Evolutionary conservation across 306 rosid species (phyloP).

Genomic region (Hylodesmum podocarpum): DNA sequence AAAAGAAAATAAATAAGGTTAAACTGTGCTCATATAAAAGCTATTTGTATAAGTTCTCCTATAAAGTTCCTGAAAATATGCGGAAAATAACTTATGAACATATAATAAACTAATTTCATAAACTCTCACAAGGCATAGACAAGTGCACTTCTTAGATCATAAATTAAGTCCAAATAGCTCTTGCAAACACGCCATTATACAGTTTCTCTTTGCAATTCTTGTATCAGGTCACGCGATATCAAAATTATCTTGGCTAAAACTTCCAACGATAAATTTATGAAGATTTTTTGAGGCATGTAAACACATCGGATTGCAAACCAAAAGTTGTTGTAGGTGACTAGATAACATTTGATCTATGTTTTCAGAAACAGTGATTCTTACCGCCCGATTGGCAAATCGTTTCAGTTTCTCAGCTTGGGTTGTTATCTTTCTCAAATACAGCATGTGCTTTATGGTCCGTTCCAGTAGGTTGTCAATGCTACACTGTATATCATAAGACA

Average conservation of each 20-base stretch:
- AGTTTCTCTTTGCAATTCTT: neutral
- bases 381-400: conserved; percentile 46
- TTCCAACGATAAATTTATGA: neutral
- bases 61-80: neutral
- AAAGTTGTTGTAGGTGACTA: neutral
- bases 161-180: neutral
- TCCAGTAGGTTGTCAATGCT: conserved; percentile 93
- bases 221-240: neutral
- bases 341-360: neutral
- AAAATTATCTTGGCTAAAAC: neutral
- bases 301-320: neutral
- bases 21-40: neutral
- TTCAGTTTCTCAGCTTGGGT: conserved; percentile 71
- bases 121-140: too few relatives aligned
- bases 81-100: neutral
- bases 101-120: too few relatives aligned
- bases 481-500: conserved; percentile 57
- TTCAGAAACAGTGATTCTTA: conserved; percentile 17
- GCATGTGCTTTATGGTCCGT: conserved; percentile 75
- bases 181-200: neutral
- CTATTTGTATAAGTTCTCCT: neutral
- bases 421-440: conserved; percentile 59
- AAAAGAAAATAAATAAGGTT: neutral
- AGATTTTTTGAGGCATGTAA: neutral
- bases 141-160: neutral